phyloP scores from a whole-genome alignment of 495 filamentous ascomycete genomes.

The Elasticomyces elasticus region DNA sequence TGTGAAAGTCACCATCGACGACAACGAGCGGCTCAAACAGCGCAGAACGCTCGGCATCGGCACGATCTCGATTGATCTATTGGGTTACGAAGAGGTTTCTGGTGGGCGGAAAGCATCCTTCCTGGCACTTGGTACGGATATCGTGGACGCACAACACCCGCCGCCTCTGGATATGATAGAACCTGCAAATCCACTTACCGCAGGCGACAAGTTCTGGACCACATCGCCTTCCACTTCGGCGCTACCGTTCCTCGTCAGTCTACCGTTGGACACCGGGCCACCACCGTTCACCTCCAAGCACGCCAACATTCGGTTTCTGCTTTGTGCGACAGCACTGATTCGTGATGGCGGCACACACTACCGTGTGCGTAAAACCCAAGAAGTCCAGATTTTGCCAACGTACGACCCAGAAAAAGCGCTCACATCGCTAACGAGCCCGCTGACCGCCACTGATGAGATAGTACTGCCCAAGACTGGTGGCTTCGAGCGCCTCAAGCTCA shows the following conservation, averaged over 20 bases:
- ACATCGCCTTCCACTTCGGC: constrained; percentile 36
- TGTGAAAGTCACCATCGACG: constrained; percentile 31
- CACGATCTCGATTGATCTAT: constrained; percentile 39
- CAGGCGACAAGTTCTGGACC: constrained; percentile 36
- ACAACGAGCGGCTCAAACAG: constrained; percentile 27
- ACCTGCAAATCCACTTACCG: constrained; percentile 26
- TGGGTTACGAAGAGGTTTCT: constrained; percentile 43
- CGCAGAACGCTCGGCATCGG: constrained; percentile 30
- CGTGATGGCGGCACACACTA: constrained; percentile 34
- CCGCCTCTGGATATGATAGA: constrained; percentile 42
- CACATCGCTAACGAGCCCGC: constrained; percentile 40
- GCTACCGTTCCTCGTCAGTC: constrained; percentile 43
- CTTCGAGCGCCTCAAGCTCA: constrained; percentile 38
- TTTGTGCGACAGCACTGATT: constrained; percentile 34
- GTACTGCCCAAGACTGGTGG: constrained; percentile 28
- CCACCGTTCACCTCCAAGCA: constrained; percentile 44
- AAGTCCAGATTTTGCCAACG: constrained; percentile 29
- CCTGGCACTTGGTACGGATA: constrained; percentile 40
- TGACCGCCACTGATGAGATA: constrained; percentile 42
- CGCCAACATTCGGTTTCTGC: constrained; percentile 42
- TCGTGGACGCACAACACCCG: constrained; percentile 41
- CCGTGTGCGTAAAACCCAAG: constrained; percentile 33
- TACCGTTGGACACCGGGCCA: constrained; percentile 46
- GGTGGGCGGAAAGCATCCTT: constrained; percentile 37
- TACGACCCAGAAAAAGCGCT: constrained; percentile 41